Evolutionary conservation across 2,329 filamentous ascomycete species (phyloP).

Genomic region (Sporothrix curviconia): DNA sequence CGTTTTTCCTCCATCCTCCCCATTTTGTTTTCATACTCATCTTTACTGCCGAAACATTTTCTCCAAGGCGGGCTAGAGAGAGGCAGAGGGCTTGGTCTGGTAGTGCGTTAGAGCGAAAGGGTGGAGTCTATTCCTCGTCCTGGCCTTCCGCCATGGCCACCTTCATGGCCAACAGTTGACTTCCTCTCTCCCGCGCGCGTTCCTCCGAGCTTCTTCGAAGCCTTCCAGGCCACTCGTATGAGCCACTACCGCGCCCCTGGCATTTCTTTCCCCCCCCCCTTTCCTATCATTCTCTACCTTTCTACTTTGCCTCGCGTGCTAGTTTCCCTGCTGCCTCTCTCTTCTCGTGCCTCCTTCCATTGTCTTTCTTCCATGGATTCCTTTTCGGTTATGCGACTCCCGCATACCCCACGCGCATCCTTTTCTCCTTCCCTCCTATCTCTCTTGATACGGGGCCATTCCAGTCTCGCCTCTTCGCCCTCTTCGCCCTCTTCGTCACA

Average conservation of each 20-base stretch:
- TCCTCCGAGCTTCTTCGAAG: slow-evolving; percentile 7
- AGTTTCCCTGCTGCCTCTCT: background rate
- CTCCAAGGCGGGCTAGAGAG: background rate
- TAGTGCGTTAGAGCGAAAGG: background rate
- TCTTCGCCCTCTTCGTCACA: background rate
- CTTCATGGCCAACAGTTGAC: background rate
- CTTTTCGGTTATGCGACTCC: background rate
- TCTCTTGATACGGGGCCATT: background rate
- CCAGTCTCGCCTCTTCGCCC: background rate
- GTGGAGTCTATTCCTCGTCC: background rate
- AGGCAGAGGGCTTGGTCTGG: background rate
- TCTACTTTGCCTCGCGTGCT: background rate
- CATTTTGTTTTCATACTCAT: background rate
- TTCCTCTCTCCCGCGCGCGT: slow-evolving; percentile 13
- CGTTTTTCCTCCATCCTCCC: background rate
- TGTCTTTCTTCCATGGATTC: too few relatives aligned
- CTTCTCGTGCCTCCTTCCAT: background rate
- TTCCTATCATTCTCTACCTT: background rate
- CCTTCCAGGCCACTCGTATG: background rate
- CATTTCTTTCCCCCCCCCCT: background rate
- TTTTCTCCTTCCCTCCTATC: slow-evolving; percentile 2
- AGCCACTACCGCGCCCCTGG: background rate
- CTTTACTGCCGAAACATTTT: background rate
- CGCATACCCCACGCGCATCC: background rate
- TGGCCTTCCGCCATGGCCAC: background rate